These are phyloP conservation scores for Coix lacrymajobi DNA, from an alignment of 176 grass and related monocot species.

Conservation along the genomic window DNA sequence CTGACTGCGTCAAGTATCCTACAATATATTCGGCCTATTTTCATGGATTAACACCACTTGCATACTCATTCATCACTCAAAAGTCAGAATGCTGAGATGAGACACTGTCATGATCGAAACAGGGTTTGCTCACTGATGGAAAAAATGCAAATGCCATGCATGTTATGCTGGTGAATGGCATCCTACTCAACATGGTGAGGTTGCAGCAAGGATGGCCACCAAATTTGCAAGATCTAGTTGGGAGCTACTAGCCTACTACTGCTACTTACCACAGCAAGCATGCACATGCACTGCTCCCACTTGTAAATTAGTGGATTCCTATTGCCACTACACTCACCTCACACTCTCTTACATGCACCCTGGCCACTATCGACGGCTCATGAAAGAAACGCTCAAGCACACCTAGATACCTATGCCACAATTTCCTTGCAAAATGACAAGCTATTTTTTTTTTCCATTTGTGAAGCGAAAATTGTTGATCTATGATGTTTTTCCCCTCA, in stretches of 20 bases:
- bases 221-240: conserved; percentile 29
- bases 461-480: neutral
- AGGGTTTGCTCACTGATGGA: neutral
- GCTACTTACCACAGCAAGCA: conserved; percentile 13
- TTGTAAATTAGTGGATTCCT: conserved; percentile 25
- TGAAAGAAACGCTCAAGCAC: neutral
- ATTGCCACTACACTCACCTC: conserved; percentile 22
- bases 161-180: conserved; percentile 11
- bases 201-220: conserved; percentile 24
- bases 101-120: neutral
- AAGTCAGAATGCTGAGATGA: conserved; percentile 18
- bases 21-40: neutral
- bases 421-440: neutral
- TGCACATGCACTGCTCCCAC: conserved; percentile 15
- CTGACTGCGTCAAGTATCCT: neutral
- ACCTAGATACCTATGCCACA: conserved; percentile 22
- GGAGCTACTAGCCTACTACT: conserved; percentile 16
- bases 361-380: conserved; percentile 7
- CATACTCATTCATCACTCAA: conserved; percentile 6
- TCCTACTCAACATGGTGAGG: conserved; percentile 38
- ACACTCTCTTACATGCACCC: neutral
- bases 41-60: neutral
- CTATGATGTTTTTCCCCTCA: neutral
- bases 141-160: neutral
- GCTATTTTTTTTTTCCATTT: neutral